Base-by-base conservation (phyloP, 2,329 filamentous ascomycete species). In the Diaporthe sp. region DNA sequence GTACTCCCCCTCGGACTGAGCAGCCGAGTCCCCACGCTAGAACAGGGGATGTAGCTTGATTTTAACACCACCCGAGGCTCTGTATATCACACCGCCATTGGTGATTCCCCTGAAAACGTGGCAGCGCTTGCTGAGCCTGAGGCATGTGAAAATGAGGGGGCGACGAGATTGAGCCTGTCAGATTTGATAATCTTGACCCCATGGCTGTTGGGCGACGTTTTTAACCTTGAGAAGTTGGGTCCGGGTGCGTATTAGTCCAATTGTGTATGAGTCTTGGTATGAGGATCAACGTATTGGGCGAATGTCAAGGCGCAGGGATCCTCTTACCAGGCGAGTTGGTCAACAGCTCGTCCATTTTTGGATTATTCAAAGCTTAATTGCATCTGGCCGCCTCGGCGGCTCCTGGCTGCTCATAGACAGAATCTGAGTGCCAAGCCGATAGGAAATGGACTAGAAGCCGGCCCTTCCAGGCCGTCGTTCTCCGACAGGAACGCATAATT, bases 81-180 rank as follows among this genome's bases (percentile, higher is more conserved):
- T 95, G 30, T 94, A 89, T 6, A 90, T 84, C 72, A 88, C 86
- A 19, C 92, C 93, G 50, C 57, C 60, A 19, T 38, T 42, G 0
- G 92, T 90, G 1, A 94, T 95, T 54, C 96, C 93, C 73, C 90
- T 91, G 88, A 98, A 97, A 2, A 98, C 58, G 89, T 90, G 0
- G 95, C 95, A 1, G 96, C 96, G 0, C 93, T 92, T 0, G 91
- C 92, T 17, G 98, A 87, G 82, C 98, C 96, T 0, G 94, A 95
- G 13, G 91, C 90, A 66, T 96, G 7, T 89, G 0, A 91, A 92
- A 84, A 98, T 98, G 96, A 98, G 87, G 96, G 98, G 15, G 95
- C 98, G 64, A 96, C 97, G 79, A 98, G 98, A 83, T 98, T 98
- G 78, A 98, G 92, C 88, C 98, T 95, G 85, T 98, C 85, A 98